Conservation (phyloP, 2,329 filamentous ascomycete genomes). For the Neonectria coccinea region DNA sequence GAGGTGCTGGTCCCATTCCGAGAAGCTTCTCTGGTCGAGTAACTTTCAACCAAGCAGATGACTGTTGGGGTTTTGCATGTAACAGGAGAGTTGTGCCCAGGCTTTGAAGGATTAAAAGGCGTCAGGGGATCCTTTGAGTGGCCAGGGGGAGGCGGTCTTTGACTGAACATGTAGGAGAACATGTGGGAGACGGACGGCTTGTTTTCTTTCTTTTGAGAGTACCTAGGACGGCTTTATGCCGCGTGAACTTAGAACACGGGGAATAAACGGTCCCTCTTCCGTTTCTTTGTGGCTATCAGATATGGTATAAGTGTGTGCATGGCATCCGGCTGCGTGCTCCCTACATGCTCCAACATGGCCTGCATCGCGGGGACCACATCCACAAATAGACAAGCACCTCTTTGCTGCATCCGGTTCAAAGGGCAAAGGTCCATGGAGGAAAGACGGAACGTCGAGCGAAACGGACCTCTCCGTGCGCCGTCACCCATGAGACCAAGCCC, state of each 20-base stretch:
- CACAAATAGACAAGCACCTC: slow-evolving; percentile 46
- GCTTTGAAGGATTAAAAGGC: slow-evolving; percentile 14
- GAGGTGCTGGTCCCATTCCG: slow-evolving; percentile 55
- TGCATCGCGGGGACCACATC: slow-evolving; percentile 40
- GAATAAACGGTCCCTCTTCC: slow-evolving; percentile 39
- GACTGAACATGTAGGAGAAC: slow-evolving; percentile 19
- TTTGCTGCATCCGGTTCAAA: slow-evolving; percentile 33
- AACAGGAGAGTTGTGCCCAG: slow-evolving; percentile 14
- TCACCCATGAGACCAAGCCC: slow-evolving; percentile 36
- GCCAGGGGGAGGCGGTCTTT: slow-evolving; percentile 15
- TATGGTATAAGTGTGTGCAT: slow-evolving; percentile 37
- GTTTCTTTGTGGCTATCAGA: slow-evolving; percentile 41
- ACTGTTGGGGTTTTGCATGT: slow-evolving; percentile 2
- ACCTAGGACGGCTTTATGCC: slow-evolving; percentile 38
- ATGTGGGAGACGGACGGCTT: slow-evolving; percentile 26
- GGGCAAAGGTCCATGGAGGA: neutral
- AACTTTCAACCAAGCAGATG: neutral
- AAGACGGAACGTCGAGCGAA: slow-evolving; percentile 24
- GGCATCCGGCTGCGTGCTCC: slow-evolving; percentile 24
- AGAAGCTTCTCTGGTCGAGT: slow-evolving; percentile 16
- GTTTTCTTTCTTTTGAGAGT: slow-evolving; percentile 37
- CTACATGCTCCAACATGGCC: slow-evolving; percentile 28
- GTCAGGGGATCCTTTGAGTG: slow-evolving; percentile 10
- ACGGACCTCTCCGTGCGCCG: slow-evolving; percentile 40
- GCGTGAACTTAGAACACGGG: slow-evolving; percentile 24